Conservation (phyloP, 371 early-diverging fungal genomes). For the Mucor irregularis region DNA sequence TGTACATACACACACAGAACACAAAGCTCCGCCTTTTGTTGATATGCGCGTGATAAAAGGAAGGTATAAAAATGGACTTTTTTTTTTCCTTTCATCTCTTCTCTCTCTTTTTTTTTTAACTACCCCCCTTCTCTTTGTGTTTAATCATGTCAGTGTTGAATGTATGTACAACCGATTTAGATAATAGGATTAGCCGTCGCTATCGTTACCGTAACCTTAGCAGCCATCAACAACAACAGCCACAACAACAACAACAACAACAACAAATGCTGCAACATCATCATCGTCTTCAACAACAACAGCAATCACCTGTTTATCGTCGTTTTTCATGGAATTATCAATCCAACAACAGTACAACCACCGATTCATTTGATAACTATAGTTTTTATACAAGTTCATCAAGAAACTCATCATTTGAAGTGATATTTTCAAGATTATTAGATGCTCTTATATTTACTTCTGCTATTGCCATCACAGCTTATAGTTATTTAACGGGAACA, state of each 20-base stretch:
- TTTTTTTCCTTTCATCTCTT: slow-evolving; percentile 6
- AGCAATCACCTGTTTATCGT: slow-evolving; percentile 6
- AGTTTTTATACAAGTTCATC: slow-evolving; percentile 13
- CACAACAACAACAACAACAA: no score
- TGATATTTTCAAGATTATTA: slow-evolving; percentile 33
- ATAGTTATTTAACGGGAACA: slow-evolving; percentile 39
- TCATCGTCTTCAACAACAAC: slow-evolving; percentile 5
- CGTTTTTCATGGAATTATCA: slow-evolving; percentile 2
- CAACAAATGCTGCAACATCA: no score
- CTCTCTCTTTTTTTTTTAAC: neutral
- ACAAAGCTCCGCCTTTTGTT: no score
- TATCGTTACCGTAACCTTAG: no score
- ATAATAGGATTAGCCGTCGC: neutral
- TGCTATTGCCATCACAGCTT: slow-evolving; percentile 45
- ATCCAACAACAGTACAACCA: neutral
- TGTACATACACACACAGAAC: no score
- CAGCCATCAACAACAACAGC: no score
- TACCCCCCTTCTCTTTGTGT: neutral
- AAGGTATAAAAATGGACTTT: neutral
- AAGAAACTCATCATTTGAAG: slow-evolving; percentile 23
- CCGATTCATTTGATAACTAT: neutral
- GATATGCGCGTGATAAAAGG: slow-evolving; percentile 15
- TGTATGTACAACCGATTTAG: slow-evolving; percentile 13
- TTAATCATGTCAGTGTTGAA: slow-evolving; percentile 14
- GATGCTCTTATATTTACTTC: slow-evolving; percentile 49